Evolutionary conservation across 371 early-diverging fungal species (phyloP), one percentile per base, ranked within the genome.

Genomic region (Actinomucor elegans): DNA sequence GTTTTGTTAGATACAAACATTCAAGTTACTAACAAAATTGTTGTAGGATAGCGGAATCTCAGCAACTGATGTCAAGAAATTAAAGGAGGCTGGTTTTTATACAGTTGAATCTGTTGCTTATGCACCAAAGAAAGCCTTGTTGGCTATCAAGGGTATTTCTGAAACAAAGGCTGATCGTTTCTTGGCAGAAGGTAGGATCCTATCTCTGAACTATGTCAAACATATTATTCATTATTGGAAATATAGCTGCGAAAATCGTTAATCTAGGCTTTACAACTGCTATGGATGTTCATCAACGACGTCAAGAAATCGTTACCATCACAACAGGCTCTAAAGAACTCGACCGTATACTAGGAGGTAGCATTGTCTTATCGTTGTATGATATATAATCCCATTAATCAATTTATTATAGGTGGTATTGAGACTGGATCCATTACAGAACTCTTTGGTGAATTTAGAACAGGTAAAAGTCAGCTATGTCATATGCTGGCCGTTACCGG

Each of bases 361-460:
- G 47, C 55, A 24, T 97, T 86, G 97, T n/a, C n/a, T n/a, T n/a
- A n/a, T n/a, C n/a, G n/a, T n/a, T n/a, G n/a, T n/a, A n/a, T n/a
- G n/a, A n/a, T n/a, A n/a, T n/a, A n/a, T n/a, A 74, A 93, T 92
- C 35, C 97, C 98, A 71, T 44, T 98, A 8, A 97, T 97, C 70
- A 6, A 32, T 26, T 12, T 20, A n/a, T n/a, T 7, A 18, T 52
- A 83, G 92, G 96, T 44, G 99, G 99, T 17, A 79, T 99, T 48
- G 99, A 99, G 69, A 97, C 99, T 4, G 99, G 99, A 2, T 86
- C 92, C 5, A 99, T 99, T 51, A 99, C 99, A 15, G 99, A 99
- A 68, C 80, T 99, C 3, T 99, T 99, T 89, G 99, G 99, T 21
- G 99, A 99, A 74, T 99, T 99, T 71, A 83, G 99, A 61, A 99